Percentiles rank a stretch among this genome's conserved stretches.
These are phyloP conservation scores for Lasiosphaeria ovina DNA, from an alignment of 495 filamentous ascomycete species.

Conservation along the genomic window DNA sequence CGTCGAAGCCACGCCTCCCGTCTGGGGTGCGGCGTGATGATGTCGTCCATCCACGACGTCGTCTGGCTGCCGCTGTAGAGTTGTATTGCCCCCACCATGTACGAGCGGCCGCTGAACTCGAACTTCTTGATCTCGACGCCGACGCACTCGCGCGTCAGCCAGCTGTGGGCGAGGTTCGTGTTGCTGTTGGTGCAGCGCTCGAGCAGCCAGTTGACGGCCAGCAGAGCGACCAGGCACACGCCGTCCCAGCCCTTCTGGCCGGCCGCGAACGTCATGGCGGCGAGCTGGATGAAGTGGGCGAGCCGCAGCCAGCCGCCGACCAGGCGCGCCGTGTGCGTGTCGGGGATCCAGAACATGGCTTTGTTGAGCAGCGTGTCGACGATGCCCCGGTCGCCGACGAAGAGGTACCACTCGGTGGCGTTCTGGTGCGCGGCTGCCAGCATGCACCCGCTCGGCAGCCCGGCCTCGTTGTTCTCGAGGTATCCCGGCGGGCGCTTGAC, in stretches of 20 bases:
- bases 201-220: slow-evolving; percentile 1
- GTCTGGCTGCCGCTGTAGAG: slow-evolving; percentile 2
- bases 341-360: slow-evolving; percentile 6
- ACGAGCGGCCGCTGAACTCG: slow-evolving; percentile 7
- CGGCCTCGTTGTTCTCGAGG: slow-evolving; percentile 4
- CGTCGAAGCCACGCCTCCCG: slow-evolving; percentile 4
- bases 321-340: background rate
- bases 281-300: slow-evolving; percentile 1
- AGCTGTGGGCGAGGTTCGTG: background rate
- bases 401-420: slow-evolving; percentile 5
- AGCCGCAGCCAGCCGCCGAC: background rate
- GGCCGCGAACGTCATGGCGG: slow-evolving; percentile 5
- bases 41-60: slow-evolving; percentile 12
- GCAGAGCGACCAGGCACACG: background rate
- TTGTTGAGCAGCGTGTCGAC: slow-evolving; percentile 11
- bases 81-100: slow-evolving; percentile 3
- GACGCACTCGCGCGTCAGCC: background rate
- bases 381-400: slow-evolving; percentile 8
- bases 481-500: background rate
- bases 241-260: slow-evolving; percentile 6
- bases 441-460: background rate
- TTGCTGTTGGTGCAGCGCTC: background rate
- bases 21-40: slow-evolving; percentile 5
- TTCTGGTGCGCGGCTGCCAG: slow-evolving; percentile 6
- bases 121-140: slow-evolving; percentile 1